A percentile compares a stretch with the other conserved stretches of the same genome.
Evolutionary conservation across 2,329 filamentous ascomycete species (phyloP).

Genomic region (Chalaropsis thielavioides): DNA sequence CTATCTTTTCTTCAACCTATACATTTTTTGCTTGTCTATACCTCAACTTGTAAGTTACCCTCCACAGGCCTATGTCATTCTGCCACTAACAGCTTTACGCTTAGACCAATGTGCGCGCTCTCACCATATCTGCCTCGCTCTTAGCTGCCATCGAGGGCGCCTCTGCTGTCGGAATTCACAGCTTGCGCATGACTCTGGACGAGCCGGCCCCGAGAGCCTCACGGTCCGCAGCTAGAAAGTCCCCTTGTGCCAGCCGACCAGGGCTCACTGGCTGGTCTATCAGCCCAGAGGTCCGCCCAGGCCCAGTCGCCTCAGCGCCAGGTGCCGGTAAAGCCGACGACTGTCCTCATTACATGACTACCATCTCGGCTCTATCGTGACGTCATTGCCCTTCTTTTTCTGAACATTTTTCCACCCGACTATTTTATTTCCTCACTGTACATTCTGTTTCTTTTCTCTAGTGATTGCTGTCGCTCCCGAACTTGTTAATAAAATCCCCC

Average conservation of each 20-base stretch:
- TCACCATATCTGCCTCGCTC: background rate
- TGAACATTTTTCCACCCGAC: background rate
- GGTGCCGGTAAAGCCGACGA: background rate
- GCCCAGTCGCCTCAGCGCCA: background rate
- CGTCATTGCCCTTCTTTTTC: background rate
- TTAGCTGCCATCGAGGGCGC: background rate
- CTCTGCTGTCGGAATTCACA: background rate
- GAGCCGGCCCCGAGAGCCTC: background rate
- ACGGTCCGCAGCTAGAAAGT: background rate
- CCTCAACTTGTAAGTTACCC: background rate
- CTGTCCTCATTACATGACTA: background rate
- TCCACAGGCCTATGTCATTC: no score
- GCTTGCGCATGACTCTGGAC: background rate
- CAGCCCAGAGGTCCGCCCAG: background rate
- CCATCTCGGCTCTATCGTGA: background rate
- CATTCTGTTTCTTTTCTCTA: background rate
- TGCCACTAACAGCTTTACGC: background rate
- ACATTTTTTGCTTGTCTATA: background rate
- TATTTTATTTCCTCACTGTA: background rate
- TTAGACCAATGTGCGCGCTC: background rate
- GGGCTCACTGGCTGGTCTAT: background rate
- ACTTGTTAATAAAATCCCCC: background rate
- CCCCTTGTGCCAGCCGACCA: background rate
- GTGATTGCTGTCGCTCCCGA: conserved; percentile 1
- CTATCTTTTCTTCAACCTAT: background rate